phyloP scores from a whole-genome alignment of 2,329 filamentous ascomycete species.

The Ophiocordyceps camponoti-leonardi region DNA sequence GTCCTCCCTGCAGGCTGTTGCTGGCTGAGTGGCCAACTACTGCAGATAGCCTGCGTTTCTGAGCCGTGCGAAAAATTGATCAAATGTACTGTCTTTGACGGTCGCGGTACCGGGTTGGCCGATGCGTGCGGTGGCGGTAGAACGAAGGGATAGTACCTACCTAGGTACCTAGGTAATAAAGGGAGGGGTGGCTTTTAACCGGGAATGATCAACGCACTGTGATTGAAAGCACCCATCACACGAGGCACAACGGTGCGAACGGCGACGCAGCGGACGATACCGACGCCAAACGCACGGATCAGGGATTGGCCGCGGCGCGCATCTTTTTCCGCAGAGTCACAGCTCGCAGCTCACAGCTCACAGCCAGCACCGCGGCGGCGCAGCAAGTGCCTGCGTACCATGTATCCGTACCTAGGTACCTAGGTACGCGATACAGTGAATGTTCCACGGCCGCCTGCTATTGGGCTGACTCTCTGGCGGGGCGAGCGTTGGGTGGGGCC shows the following conservation, averaged over 20 bases:
- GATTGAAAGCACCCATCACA: not conserved
- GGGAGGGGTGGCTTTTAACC: conserved; percentile 3
- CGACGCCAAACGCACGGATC: not conserved
- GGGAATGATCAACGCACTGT: not conserved
- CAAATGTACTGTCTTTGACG: not conserved
- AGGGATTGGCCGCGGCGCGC: not conserved
- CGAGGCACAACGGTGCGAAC: not conserved
- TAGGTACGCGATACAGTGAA: not conserved
- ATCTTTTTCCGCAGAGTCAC: not conserved
- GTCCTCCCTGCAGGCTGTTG: not conserved
- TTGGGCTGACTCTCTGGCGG: not conserved
- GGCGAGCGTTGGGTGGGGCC: not conserved
- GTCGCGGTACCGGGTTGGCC: not conserved
- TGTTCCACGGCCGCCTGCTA: not conserved
- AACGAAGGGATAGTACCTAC: not conserved
- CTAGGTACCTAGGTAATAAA: no score
- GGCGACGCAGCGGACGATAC: not conserved
- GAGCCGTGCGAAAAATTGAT: no score
- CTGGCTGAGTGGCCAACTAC: no score
- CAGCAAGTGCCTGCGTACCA: no score
- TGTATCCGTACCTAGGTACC: no score
- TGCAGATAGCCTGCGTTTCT: not conserved
- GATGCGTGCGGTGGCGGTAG: not conserved
- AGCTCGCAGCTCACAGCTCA: no score
- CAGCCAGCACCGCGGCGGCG: no score